Evolutionary conservation across 495 filamentous ascomycete genomes (phyloP).

Genomic region (Podospora sp.): DNA sequence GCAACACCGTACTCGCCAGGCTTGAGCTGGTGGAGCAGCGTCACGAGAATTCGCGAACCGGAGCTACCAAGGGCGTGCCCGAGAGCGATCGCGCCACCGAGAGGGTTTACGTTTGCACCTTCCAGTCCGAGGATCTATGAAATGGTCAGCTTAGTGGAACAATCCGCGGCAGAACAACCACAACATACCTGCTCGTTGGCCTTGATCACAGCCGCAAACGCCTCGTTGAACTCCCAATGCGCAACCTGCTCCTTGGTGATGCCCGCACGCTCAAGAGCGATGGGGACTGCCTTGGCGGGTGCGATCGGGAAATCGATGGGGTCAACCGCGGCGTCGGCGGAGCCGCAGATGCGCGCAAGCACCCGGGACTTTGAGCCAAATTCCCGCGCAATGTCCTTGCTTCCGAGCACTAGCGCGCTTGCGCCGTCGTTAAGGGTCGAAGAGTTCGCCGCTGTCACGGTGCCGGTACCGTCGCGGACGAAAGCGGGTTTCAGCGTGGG

Average conservation of each 20-base stretch:
- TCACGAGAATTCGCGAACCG: slow-evolving; percentile 88
- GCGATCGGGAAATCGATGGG: slow-evolving; percentile 96
- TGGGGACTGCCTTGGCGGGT: slow-evolving; percentile 86
- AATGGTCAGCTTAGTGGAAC: slow-evolving; percentile 26
- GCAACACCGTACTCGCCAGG: slow-evolving; percentile 91
- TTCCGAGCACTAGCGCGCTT: slow-evolving; percentile 84
- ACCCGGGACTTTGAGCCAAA: slow-evolving; percentile 74
- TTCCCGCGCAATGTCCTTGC: slow-evolving; percentile 71
- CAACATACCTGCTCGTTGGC: slow-evolving; percentile 80
- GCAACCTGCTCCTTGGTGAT: slow-evolving; percentile 87
- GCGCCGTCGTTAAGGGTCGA: slow-evolving; percentile 94
- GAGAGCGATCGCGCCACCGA: slow-evolving; percentile 91
- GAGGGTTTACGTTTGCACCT: slow-evolving; percentile 76
- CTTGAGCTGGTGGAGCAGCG: slow-evolving; percentile 85
- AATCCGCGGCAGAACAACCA: background rate
- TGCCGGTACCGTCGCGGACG: slow-evolving; percentile 77
- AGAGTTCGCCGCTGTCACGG: slow-evolving; percentile 91
- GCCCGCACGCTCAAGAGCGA: slow-evolving; percentile 85
- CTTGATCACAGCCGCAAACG: slow-evolving; percentile 94
- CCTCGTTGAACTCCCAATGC: slow-evolving; percentile 98
- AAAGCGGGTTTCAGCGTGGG: slow-evolving; percentile 89
- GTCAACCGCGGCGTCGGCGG: slow-evolving; percentile 88
- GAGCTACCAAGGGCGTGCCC: slow-evolving; percentile 95
- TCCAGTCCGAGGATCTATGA: slow-evolving; percentile 75
- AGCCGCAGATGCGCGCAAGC: slow-evolving; percentile 79